Evolutionary conservation across 768 basidiomycete genomes (phyloP).

Genomic region (Leccinum rimulosum): DNA sequence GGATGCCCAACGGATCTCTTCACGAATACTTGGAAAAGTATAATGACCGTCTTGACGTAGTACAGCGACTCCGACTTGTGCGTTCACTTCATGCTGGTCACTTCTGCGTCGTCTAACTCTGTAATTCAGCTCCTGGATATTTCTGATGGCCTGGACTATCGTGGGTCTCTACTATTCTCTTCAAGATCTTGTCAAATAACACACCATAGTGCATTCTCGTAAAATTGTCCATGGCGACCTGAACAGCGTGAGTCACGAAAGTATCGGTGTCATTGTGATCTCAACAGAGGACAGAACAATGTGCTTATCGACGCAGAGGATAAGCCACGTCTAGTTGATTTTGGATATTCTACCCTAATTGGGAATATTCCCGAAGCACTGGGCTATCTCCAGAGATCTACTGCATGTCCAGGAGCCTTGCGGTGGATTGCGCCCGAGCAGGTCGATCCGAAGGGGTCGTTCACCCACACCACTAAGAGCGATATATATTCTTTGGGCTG

Average conservation of each 20-base stretch:
- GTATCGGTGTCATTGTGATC: not conserved
- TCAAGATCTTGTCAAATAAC: not conserved
- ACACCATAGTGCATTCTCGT: not conserved
- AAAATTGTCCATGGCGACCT: conserved; percentile 1
- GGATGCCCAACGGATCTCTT: not conserved
- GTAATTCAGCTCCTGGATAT: not conserved
- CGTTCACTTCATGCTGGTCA: not conserved
- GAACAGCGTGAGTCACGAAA: not conserved
- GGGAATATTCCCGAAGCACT: not conserved
- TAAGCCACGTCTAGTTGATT: too few relatives aligned
- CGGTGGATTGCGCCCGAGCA: not conserved
- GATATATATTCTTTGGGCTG: not conserved
- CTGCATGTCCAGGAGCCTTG: not conserved
- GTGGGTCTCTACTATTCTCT: not conserved
- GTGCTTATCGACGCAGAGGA: not conserved
- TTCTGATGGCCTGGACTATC: not conserved
- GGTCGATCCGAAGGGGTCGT: not conserved
- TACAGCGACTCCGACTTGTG: not conserved
- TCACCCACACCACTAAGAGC: not conserved
- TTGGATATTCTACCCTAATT: not conserved
- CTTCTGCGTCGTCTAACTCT: not conserved
- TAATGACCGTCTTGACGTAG: not conserved
- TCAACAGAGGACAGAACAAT: not conserved
- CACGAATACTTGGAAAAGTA: not conserved
- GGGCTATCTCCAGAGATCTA: not conserved